Percentiles rank a stretch among this genome's conserved stretches.
phyloP scores from a whole-genome alignment of 345 rosid genomes.

The Cardiospermum halicacabum region DNA sequence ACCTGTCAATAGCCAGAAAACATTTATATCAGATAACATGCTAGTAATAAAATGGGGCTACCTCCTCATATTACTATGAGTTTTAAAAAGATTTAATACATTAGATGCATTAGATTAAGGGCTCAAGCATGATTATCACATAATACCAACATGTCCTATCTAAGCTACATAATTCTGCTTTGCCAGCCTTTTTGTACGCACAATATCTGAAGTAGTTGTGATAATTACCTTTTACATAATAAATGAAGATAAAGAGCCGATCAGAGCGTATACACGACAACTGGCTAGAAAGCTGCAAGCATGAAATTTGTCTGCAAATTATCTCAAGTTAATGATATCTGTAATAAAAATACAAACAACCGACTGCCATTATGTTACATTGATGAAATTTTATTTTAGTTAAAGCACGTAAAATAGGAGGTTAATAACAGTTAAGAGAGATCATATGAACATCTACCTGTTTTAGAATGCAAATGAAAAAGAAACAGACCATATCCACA shows the following conservation, averaged over 20 bases:
- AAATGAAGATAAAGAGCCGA: background rate
- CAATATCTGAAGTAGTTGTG: background rate
- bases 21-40: constrained; percentile 1
- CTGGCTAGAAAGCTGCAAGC: too few relatives aligned
- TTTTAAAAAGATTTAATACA: background rate
- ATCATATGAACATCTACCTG: background rate
- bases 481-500: background rate
- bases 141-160: background rate
- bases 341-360: background rate
- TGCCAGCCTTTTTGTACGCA: background rate
- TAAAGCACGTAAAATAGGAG: background rate
- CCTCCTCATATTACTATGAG: background rate
- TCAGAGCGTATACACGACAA: too few relatives aligned
- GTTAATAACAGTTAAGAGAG: background rate
- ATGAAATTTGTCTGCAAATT: too few relatives aligned
- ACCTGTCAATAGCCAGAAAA: background rate
- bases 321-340: too few relatives aligned
- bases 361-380: background rate
- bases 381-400: background rate
- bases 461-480: background rate
- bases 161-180: background rate
- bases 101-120: background rate
- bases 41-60: background rate
- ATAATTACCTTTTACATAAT: background rate
- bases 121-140: background rate